phyloP scores from a whole-genome alignment of 495 filamentous ascomycete species.

The Lasiosphaeria hispida region DNA sequence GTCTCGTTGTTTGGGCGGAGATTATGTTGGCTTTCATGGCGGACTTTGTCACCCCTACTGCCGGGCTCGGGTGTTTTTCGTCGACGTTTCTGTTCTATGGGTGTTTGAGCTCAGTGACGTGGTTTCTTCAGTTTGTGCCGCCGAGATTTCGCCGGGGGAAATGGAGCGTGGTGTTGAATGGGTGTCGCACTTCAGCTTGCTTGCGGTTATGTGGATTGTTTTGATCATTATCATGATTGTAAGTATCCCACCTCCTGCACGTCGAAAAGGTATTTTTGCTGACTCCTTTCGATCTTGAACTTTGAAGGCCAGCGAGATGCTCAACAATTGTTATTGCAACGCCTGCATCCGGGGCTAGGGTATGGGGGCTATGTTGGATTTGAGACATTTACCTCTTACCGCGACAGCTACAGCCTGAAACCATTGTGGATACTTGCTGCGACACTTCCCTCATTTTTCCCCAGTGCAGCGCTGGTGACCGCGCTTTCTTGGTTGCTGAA shows the following conservation, averaged over 20 bases:
- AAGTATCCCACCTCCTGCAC: no score
- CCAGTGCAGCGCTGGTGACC: not conserved
- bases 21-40: slow-evolving; percentile 13
- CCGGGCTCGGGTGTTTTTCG: slow-evolving; percentile 12
- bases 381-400: slow-evolving; percentile 5
- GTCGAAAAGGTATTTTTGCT: no score
- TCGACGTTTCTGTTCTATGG: slow-evolving; percentile 4
- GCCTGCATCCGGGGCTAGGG: not conserved
- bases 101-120: slow-evolving; percentile 6
- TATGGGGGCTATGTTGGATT: slow-evolving; percentile 32
- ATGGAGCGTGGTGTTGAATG: slow-evolving; percentile 1
- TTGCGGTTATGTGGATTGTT: no score
- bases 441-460: not conserved
- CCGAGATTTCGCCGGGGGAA: not conserved
- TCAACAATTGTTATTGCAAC: slow-evolving; percentile 19
- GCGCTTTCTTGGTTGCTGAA: not conserved
- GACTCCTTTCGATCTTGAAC: not conserved
- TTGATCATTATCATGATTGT: no score
- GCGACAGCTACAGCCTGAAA: slow-evolving; percentile 3
- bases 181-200: no score
- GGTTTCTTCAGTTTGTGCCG: not conserved
- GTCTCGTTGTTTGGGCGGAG: not conserved
- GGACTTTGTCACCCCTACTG: slow-evolving; percentile 11
- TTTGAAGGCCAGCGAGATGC: not conserved
- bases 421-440: not conserved